phyloP scores from a whole-genome alignment of 257 asterid genomes.

The Solanum habrochaites region DNA sequence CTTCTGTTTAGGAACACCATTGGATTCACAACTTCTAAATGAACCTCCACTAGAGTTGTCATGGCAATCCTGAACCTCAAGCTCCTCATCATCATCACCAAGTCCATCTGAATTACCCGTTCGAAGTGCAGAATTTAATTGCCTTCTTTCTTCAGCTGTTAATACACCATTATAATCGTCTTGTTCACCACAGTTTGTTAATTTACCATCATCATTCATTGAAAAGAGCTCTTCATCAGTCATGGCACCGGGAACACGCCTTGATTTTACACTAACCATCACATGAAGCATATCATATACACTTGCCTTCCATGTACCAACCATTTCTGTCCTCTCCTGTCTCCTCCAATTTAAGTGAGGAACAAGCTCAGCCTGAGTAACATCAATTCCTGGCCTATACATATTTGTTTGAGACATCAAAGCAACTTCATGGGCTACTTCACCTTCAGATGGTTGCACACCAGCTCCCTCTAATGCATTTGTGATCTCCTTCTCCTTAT shows the following conservation, averaged over 20 bases:
- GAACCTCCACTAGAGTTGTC: conserved; percentile 56
- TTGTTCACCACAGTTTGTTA: conserved; percentile 36
- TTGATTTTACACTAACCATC: conserved; percentile 90
- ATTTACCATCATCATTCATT: conserved; percentile 66
- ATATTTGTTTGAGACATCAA: conserved; percentile 96
- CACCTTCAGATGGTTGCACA: conserved; percentile 84
- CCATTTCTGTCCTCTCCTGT: conserved; percentile 86
- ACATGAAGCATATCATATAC: conserved; percentile 94
- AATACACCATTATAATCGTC: conserved; percentile 70
- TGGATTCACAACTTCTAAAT: conserved; percentile 59
- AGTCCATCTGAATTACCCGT: conserved; percentile 53
- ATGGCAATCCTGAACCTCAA: conserved; percentile 58
- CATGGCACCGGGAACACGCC: conserved; percentile 99
- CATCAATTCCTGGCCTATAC: conserved; percentile 99
- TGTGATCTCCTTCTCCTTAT: conserved; percentile 81
- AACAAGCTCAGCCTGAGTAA: conserved; percentile 90
- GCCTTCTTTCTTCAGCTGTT: conserved; percentile 89
- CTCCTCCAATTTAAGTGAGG: conserved; percentile 96
- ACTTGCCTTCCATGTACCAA: conserved; percentile 92
- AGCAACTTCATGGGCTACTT: conserved; percentile 96
- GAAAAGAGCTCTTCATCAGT: conserved; percentile 91
- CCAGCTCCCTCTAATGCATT: conserved; percentile 98
- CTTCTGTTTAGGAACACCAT: conserved; percentile 68
- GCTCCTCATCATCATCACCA: conserved; percentile 73
- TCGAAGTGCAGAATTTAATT: conserved; percentile 84